Evolutionary conservation across 495 filamentous ascomycete species (phyloP), one percentile per base, ranked within the genome.

Genomic region (Aspergillus baeticus): DNA sequence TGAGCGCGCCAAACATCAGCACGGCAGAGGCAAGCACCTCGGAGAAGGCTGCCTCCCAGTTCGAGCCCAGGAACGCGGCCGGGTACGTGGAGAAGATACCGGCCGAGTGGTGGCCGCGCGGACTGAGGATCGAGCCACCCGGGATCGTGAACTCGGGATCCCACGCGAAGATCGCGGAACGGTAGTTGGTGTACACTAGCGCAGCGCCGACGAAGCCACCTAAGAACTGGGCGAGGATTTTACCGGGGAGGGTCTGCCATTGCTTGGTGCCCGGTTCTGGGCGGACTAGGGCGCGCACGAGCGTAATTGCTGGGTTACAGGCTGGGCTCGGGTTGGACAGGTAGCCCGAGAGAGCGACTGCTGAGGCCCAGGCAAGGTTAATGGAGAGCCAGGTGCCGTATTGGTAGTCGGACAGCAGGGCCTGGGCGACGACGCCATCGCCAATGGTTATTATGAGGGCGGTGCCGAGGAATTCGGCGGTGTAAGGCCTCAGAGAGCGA

Each of bases 371-470:
- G 35, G 69, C 65, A 6, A 72, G 34, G 53, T 72, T 72, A 57
- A 72, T 72, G 23, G 69, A 72, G 17, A 72, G 39, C 69, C 69
- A 72, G 55, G 69, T 72, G 45, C 69, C 69, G 51, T 72, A 72
- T 15, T 64, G 61, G 57, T 70, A 72, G 39, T 72, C 65, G 26
- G 69, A 72, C 18, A 72, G 59, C 31, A 72, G 46, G 36, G 62
- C 62, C 51, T 72, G 69, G 10, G 69, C 69, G 53, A 72, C 69
- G 0, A 72, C 69, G 14, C 69, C 69, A 55, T 72, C 69, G 13
- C 69, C 69, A 15, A 72, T 64, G 39, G 70, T 65, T n/a, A 72
- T 70, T 2, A 72, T 57, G 13, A 72, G 63, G 20, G 65, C 67
- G 3, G 67, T 70, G 0, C 69, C 69, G 17, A 72, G 69, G n/a